Conservation (phyloP, 176 grass and related monocot genomes). For the sorghum (Sorghum bicolor) region DNA sequence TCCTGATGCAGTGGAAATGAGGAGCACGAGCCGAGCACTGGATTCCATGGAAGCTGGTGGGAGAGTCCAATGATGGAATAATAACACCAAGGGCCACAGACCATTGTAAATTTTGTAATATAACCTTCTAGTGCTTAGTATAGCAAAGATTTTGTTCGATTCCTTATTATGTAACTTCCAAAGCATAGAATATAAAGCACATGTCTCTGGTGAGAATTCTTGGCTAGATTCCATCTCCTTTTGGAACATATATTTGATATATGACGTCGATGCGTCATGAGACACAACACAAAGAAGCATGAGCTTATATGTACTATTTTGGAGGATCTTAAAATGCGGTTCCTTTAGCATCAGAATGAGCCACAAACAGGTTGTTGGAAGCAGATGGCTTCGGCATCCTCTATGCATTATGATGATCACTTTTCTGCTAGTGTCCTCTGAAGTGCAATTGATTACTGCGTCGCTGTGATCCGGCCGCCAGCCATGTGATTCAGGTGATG, state of each 20-base stretch:
- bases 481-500: constrained; percentile 18
- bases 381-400: not conserved
- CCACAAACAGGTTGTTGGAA: not conserved
- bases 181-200: not conserved
- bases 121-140: not conserved
- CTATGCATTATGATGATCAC: not conserved
- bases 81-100: not conserved
- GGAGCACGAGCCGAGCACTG: constrained; percentile 8
- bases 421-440: not conserved
- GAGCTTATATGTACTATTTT: not conserved
- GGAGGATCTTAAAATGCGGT: not conserved
- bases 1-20: constrained; percentile 9
- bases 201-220: not conserved
- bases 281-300: not conserved
- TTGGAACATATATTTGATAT: not conserved
- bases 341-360: not conserved
- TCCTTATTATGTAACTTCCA: not conserved
- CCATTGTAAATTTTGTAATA: not conserved
- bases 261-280: not conserved
- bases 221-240: not conserved
- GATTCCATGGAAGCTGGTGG: constrained; percentile 39
- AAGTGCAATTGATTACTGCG: not conserved
- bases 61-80: constrained; percentile 6
- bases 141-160: not conserved
- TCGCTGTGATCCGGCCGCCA: not conserved